phyloP scores from a whole-genome alignment of 1,139 yeast species.

The Yamadazyma sp. region DNA sequence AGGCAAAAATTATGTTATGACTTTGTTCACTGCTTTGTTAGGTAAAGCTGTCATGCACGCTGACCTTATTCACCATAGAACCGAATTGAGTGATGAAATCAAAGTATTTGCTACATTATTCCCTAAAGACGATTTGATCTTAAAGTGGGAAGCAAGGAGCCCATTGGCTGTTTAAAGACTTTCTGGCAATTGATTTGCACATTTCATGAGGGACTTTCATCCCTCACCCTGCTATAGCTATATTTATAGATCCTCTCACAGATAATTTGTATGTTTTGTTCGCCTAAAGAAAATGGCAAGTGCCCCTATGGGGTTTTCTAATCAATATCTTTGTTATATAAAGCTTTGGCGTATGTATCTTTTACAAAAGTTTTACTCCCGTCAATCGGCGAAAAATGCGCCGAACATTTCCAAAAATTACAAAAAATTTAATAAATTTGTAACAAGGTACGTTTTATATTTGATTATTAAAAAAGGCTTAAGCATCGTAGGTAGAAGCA shows the following conservation, averaged over 20 bases:
- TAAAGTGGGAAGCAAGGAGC: slow-evolving; percentile 70
- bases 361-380: no score
- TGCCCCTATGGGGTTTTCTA: no score
- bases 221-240: background rate
- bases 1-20: slow-evolving; percentile 90
- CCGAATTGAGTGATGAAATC: slow-evolving; percentile 83
- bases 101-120: slow-evolving; percentile 97
- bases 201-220: no score
- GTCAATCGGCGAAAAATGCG: no score
- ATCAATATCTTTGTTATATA: background rate
- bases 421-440: no score
- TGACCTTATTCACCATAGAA: slow-evolving; percentile 78
- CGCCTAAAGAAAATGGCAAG: no score
- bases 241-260: background rate
- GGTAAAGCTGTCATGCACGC: slow-evolving; percentile 84
- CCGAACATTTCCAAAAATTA: no score
- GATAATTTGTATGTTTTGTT: no score
- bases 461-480: slow-evolving; percentile 18
- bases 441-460: background rate
- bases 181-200: no score
- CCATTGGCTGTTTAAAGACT: slow-evolving; percentile 23
- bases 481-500: slow-evolving; percentile 93
- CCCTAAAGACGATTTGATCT: slow-evolving; percentile 91
- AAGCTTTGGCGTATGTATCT: no score
- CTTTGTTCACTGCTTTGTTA: slow-evolving; percentile 83